Evolutionary conservation across 148 eudicot species (phyloP), one percentile per base, ranked within the genome.

Genomic region (Rheum nobile): DNA sequence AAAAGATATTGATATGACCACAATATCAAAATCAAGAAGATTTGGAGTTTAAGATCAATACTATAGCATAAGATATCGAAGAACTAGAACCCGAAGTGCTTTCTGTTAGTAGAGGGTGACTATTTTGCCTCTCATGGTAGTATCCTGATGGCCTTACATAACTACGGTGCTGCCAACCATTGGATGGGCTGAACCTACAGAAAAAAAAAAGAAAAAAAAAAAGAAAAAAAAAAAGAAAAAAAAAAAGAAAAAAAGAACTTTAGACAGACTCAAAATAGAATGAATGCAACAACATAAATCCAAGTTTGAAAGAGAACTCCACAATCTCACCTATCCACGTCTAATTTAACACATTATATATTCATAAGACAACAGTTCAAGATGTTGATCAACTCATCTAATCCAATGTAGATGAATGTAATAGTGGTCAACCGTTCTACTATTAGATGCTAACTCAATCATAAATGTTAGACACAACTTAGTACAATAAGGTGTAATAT

Each of bases 151-250:
- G 79, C 65, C 77, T 79, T 35, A 77, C 44, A 81, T 72, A 74
- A 59, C 81, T 77, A 44, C 87, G 86, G 75, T 21, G 71, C 70
- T 81, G 86, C 77, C 74, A 82, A 74, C 80, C 79, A 78, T 73
- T 87, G 46, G 85, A 55, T 79, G 75, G 79, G 68, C 69, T 79
- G 83, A 79, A 32, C 82, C 88, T 89, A 72, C 2, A 0, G 47
- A 43, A 44, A 75, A 35, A 16, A 32, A 48, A 16, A 16, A 32
- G 39, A 26, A n/a, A n/a, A n/a, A n/a, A n/a, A n/a, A n/a, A n/a
- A n/a, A n/a, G n/a, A n/a, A n/a, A n/a, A n/a, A n/a, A n/a, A n/a
- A n/a, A n/a, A n/a, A n/a, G n/a, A n/a, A n/a, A n/a, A n/a, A n/a
- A n/a, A n/a, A n/a, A n/a, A n/a, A n/a, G n/a, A n/a, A n/a, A n/a